Evolutionary conservation across 2,329 filamentous ascomycete genomes (phyloP).

Genomic region (Fusarium lateritium): DNA sequence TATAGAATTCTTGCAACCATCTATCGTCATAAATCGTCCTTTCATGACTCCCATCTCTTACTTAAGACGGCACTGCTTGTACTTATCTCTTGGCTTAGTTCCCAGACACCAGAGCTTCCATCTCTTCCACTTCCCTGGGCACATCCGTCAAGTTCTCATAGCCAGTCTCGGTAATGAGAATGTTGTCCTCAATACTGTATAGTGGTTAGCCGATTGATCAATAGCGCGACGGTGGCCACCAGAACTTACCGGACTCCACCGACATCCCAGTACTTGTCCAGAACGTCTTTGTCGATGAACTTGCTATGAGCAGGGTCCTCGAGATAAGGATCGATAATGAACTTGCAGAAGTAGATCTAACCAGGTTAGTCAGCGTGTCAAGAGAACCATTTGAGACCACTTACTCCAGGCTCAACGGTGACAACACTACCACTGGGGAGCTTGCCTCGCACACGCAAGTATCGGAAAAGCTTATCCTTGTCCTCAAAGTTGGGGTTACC

Average conservation of each 20-base stretch:
- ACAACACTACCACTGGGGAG: slow-evolving; percentile 87
- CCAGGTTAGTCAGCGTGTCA: slow-evolving; percentile 7
- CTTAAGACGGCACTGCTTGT: background rate
- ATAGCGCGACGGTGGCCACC: slow-evolving; percentile 15
- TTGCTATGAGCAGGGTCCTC: slow-evolving; percentile 78
- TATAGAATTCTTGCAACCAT: slow-evolving; percentile 10
- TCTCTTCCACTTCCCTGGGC: slow-evolving; percentile 75
- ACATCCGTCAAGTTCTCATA: slow-evolving; percentile 81
- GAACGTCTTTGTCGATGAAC: slow-evolving; percentile 81
- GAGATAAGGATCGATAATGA: slow-evolving; percentile 87
- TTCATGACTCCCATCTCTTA: background rate
- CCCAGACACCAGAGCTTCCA: slow-evolving; percentile 62
- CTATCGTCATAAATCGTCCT: slow-evolving; percentile 1
- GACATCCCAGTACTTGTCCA: slow-evolving; percentile 87
- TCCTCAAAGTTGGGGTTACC: slow-evolving; percentile 85
- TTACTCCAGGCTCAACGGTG: slow-evolving; percentile 92
- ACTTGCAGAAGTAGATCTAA: slow-evolving; percentile 89
- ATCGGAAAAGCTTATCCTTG: slow-evolving; percentile 86
- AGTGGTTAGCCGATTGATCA: slow-evolving; percentile 40
- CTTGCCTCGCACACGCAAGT: slow-evolving; percentile 82
- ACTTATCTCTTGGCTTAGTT: slow-evolving; percentile 30
- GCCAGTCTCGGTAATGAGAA: slow-evolving; percentile 78
- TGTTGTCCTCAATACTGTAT: slow-evolving; percentile 75
- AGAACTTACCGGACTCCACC: slow-evolving; percentile 76
- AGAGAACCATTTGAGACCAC: slow-evolving; percentile 48